These are phyloP conservation scores for Sclerotinia glacialis DNA, from an alignment of 2,329 filamentous ascomycete species.

Conservation along the genomic window DNA sequence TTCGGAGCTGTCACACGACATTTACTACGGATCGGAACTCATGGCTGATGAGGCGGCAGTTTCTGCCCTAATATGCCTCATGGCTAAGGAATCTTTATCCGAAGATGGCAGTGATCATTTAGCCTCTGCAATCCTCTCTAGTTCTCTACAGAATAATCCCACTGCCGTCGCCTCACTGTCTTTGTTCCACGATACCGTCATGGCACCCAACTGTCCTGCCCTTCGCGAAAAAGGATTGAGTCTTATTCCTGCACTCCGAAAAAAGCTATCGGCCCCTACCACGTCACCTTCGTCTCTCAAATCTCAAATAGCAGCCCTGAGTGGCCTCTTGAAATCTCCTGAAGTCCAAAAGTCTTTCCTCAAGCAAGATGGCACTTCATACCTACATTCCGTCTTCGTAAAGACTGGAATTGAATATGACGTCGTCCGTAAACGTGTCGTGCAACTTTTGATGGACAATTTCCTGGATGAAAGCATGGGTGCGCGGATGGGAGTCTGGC, in stretches of 20 bases:
- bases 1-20: conserved; percentile 64
- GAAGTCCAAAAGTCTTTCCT: conserved; percentile 56
- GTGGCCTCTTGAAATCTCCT: conserved; percentile 54
- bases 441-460: conserved; percentile 59
- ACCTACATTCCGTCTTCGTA: conserved; percentile 53
- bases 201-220: conserved; percentile 33
- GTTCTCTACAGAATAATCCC: conserved; percentile 63
- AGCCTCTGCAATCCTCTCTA: conserved; percentile 57
- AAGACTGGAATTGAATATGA: conserved; percentile 50
- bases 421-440: conserved; percentile 52
- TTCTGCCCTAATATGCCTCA: conserved; percentile 56
- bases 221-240: conserved; percentile 20
- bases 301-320: conserved; percentile 49
- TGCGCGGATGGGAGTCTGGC: conserved; percentile 57
- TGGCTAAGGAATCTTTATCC: conserved; percentile 37
- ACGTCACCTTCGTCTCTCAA: conserved; percentile 36
- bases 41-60: conserved; percentile 54
- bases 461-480: conserved; percentile 67
- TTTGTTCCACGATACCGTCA: conserved; percentile 45
- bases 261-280: conserved; percentile 28
- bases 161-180: conserved; percentile 54
- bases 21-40: conserved; percentile 66
- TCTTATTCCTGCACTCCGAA: conserved; percentile 34
- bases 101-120: conserved; percentile 37
- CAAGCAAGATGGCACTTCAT: conserved; percentile 50